A percentile compares a stretch with the other conserved stretches of the same genome.
These are phyloP conservation scores for Saturnispora gosingensis DNA, from an alignment of 805 yeast genomes.

Conservation along the genomic window DNA sequence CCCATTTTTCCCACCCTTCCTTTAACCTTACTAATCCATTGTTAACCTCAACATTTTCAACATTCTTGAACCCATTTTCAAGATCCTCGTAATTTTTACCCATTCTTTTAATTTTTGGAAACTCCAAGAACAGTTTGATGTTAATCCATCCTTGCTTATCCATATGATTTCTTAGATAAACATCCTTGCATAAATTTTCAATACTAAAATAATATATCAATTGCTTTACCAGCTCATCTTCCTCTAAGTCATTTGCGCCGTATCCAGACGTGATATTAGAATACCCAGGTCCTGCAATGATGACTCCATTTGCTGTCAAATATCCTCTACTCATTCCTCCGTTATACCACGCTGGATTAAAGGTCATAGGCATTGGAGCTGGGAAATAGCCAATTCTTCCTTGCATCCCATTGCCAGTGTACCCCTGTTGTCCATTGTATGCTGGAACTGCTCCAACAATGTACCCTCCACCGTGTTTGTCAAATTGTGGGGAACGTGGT, in stretches of 20 bases:
- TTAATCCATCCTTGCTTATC: slow-evolving; percentile 60
- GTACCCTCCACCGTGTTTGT: neutral
- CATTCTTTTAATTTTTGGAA: slow-evolving; percentile 55
- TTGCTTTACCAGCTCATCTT: slow-evolving; percentile 34
- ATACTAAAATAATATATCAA: slow-evolving; percentile 80
- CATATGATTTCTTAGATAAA: slow-evolving; percentile 72
- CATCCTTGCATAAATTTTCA: slow-evolving; percentile 78
- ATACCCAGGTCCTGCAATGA: neutral
- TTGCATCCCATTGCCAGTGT: neutral
- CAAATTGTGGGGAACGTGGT: neutral
- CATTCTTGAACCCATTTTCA: slow-evolving; percentile 10
- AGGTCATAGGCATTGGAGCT: neutral
- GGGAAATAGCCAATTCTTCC: neutral
- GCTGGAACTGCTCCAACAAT: neutral
- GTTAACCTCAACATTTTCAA: slow-evolving; percentile 21
- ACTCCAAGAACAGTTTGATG: slow-evolving; percentile 47
- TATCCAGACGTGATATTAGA: neutral
- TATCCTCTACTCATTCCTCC: neutral
- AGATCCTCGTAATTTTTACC: slow-evolving; percentile 8
- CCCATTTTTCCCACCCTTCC: slow-evolving; percentile 58
- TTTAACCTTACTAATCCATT: slow-evolving; percentile 39
- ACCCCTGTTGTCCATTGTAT: neutral
- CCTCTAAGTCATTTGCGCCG: slow-evolving; percentile 8
- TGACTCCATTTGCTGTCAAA: neutral
- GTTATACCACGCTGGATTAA: neutral